Base-by-base conservation (phyloP, 1,139 yeast species). In the Kodamaea sp. region DNA sequence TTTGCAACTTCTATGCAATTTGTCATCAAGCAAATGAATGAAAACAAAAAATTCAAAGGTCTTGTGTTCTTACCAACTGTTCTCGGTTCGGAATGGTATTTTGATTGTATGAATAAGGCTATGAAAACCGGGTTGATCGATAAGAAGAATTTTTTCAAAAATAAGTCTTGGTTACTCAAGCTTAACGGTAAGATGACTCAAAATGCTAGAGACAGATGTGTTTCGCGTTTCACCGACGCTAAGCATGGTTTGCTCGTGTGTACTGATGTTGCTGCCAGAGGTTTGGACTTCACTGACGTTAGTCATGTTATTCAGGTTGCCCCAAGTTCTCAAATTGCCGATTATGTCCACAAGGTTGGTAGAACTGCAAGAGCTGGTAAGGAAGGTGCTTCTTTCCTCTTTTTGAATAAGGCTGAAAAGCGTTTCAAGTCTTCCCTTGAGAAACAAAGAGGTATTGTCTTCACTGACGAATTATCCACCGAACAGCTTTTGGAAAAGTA, bases 211-310 rank as follows among this genome's bases (percentile, higher is more conserved):
- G 83, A 80, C 54, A 63, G 70, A 43, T 62, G 78, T 23, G 80
- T 85, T 41, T 67, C 66, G 39, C 57, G 53, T 20, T 87, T 84
- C 70, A 75, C 84, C 55, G 59, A 55, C 32, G 54, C 70, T 25
- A 54, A 63, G 30, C 63, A 67, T 58, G 98, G 98, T 34, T 87
- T 87, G 36, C 67, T 92, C 52, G 77, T 92, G 38, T 92, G 97
- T 68, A 92, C 98, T 1, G 97, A 92, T 65, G 97, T 92, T 50
- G 98, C 97, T 22, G 97, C 98, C 8, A 81, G 98, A 73, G 98
- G 98, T 10, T 78, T 92, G 50, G 98, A 92, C 69, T 90, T 92
- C 49, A 97, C 97, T 37, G 85, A 95, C 24, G 97, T 92, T 39
- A 96, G 90, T 66, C 92, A 97, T 96, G 92, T 92, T 54, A 82